Evolutionary conservation across 164 flowering plant species (phyloP), one percentile per base, ranked within the genome.

Genomic region (Akebia trifoliata): DNA sequence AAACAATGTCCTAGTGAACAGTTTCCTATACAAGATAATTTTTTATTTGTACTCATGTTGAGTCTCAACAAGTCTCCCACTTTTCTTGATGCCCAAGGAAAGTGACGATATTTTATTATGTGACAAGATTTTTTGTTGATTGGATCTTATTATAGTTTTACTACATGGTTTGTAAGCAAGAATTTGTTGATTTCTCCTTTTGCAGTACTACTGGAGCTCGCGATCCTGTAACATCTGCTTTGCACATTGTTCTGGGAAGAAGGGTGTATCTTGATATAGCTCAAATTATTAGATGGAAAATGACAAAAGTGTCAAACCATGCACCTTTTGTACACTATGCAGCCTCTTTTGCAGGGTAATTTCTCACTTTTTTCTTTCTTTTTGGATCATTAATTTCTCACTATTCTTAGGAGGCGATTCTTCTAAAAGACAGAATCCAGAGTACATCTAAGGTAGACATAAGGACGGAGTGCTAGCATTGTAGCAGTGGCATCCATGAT

Each of bases 261-360:
- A 78, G 74, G 68, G 69, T 83, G 53, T 30, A 54, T 61, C 94
- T 93, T 62, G 98, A 93, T 72, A 71, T 90, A 57, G 97, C 95
- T 75, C 97, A 90, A 73, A 77, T 93, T 71, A 95, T 93, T 17
- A 77, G 90, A 68, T 90, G 98, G 98, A 87, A 81, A 71, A 62
- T 61, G 31, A 81, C 78, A 14, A 11, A 74, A 17, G 59, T 77
- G 9, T 85, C 97, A 49, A 75, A 69, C 50, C 78, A 70, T 62
- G 82, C 77, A 71, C 96, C 96, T 57, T 78, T 50, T 59, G 79
- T 86, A 60, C 96, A 84, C 65, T 92, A 92, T 68, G 89, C 96
- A 29, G 93, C 98, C 69, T 86, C 96, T 65, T 92, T 92, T 76
- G 82, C 84, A 56, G 98, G 98, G 98, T 92, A 81, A 58, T 9